These are phyloP conservation scores for Beta corolliflora DNA, from an alignment of 179 eudicot genomes.

Conservation along the genomic window DNA sequence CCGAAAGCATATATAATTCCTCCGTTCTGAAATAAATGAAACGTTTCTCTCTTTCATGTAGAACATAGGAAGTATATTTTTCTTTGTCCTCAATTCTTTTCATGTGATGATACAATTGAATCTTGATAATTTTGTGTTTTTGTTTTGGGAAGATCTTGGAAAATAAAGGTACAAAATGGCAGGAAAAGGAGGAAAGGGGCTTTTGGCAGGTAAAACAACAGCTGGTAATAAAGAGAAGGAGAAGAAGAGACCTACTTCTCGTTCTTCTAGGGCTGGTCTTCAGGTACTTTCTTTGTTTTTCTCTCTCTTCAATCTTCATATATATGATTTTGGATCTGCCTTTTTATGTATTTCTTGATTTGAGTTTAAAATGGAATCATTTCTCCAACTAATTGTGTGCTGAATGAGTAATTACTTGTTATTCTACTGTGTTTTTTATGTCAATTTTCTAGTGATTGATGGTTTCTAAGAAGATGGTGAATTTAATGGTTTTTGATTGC, in stretches of 20 bases:
- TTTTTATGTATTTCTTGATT: background rate
- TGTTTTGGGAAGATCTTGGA: background rate
- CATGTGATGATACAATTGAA: background rate
- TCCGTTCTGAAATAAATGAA: too few relatives aligned
- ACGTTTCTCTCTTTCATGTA: too few relatives aligned
- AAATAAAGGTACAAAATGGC: conserved; percentile 32
- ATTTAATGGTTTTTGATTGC: too few relatives aligned
- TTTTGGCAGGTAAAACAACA: conserved; percentile 60
- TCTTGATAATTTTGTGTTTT: background rate
- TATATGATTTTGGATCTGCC: background rate
- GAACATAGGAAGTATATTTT: too few relatives aligned
- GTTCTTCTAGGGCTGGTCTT: conserved; percentile 63
- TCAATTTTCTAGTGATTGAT: background rate
- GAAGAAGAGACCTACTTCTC: conserved; percentile 64
- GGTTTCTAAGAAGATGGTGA: too few relatives aligned
- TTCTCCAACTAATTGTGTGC: background rate
- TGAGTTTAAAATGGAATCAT: too few relatives aligned
- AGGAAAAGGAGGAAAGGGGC: conserved; percentile 56
- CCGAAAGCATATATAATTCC: too few relatives aligned
- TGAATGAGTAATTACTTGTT: too few relatives aligned
- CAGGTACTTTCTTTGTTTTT: conserved; percentile 37
- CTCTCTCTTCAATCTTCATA: background rate
- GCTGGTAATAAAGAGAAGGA: conserved; percentile 58
- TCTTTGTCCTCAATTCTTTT: too few relatives aligned
- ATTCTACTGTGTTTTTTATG: background rate